Percentiles rank a stretch among this genome's conserved stretches.
Conservation (phyloP, 345 rosid species). For the Adansonia digitata region DNA sequence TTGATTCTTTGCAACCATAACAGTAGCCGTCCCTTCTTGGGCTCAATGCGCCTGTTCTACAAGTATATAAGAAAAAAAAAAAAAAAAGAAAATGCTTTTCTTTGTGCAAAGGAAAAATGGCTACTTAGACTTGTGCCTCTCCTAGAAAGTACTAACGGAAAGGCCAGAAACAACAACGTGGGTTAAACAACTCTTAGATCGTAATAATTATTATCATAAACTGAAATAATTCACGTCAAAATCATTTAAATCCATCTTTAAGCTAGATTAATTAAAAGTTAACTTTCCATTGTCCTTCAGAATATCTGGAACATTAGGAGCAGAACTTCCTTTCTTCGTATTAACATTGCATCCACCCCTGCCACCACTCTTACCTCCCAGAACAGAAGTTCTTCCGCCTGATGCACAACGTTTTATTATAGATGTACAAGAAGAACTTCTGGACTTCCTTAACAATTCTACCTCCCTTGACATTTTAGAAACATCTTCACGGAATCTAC, state of each 20-base stretch:
- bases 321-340: slow-evolving; percentile 38
- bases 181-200: background rate
- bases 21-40: background rate
- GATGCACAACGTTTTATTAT: slow-evolving; percentile 34
- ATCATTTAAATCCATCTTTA: background rate
- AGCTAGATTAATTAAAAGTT: slow-evolving; percentile 5
- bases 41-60: background rate
- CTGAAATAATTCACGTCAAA: background rate
- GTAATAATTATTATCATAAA: background rate
- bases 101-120: background rate
- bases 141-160: too few species aligned
- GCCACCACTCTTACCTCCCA: slow-evolving; percentile 17
- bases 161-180: background rate
- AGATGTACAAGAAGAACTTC: slow-evolving; percentile 36
- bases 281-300: slow-evolving; percentile 43
- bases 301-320: slow-evolving; percentile 18
- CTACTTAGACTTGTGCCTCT: too few species aligned
- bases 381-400: slow-evolving; percentile 22
- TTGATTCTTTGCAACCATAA: background rate
- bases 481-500: slow-evolving; percentile 38
- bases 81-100: background rate
- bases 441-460: slow-evolving; percentile 45
- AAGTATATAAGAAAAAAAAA: background rate
- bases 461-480: slow-evolving; percentile 42
- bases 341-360: slow-evolving; percentile 1